phyloP scores from a whole-genome alignment of 305 asterid genomes.

The Rubia peregrina region DNA sequence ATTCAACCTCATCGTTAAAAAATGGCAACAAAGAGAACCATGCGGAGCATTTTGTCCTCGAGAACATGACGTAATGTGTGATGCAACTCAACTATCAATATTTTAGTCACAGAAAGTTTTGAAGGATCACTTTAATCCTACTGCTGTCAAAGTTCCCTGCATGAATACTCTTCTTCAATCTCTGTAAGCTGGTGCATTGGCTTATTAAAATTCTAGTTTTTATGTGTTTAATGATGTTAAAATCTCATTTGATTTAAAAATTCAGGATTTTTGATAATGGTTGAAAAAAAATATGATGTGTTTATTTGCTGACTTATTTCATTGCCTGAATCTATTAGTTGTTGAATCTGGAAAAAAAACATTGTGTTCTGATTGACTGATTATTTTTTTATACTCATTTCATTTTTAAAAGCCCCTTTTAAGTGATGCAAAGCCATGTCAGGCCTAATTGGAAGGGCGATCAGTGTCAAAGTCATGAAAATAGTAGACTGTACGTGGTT shows the following conservation, averaged over 20 bases:
- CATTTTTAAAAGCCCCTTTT: neutral
- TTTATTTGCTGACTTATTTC: neutral
- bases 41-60: too few relatives aligned
- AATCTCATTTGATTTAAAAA: neutral
- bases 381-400: neutral
- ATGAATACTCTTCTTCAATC: slow-evolving; percentile 30
- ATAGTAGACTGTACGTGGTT: too few relatives aligned
- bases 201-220: neutral
- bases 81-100: too few relatives aligned
- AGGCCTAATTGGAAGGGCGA: too few relatives aligned
- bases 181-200: slow-evolving; percentile 37
- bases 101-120: slow-evolving; percentile 59
- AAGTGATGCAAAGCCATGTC: neutral
- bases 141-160: slow-evolving; percentile 21
- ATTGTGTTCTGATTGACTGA: neutral
- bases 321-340: neutral
- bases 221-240: neutral
- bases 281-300: neutral
- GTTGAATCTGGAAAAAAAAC: neutral
- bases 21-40: too few relatives aligned
- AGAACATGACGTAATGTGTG: too few relatives aligned
- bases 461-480: too few relatives aligned
- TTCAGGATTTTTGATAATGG: neutral
- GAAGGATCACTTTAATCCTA: slow-evolving; percentile 56
- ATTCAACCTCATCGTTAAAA: too few relatives aligned